A percentile compares a stretch with the other conserved stretches of the same genome.
Conservation (phyloP, 352 stramenopile genomes). For the Phytopythium mirpurense region DNA sequence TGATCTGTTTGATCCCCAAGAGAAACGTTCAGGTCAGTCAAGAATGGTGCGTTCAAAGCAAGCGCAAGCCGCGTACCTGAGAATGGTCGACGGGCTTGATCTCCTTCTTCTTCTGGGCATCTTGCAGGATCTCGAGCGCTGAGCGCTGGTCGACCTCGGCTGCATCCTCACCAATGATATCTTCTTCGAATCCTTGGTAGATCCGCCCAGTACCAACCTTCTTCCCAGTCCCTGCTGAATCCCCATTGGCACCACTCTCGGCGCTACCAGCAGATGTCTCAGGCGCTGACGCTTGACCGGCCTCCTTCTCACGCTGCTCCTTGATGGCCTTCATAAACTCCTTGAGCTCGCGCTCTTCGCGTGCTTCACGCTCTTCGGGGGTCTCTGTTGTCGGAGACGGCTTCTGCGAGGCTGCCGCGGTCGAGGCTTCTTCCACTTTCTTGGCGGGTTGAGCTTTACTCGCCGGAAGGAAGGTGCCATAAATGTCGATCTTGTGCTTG, state of each 20-base stretch:
- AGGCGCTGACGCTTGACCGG: conserved; percentile 12
- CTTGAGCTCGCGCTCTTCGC: conserved; percentile 74
- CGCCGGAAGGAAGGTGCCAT: conserved; percentile 75
- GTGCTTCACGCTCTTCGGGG: conserved; percentile 54
- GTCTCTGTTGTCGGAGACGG: conserved; percentile 31
- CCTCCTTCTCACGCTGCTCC: conserved; percentile 60
- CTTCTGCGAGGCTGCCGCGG: conserved; percentile 1
- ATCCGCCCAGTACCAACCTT: conserved; percentile 74
- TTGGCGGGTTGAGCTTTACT: conserved; percentile 14
- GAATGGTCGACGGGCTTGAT: conserved; percentile 96
- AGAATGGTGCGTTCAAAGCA: background rate
- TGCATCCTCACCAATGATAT: conserved; percentile 78
- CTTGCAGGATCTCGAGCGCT: conserved; percentile 88
- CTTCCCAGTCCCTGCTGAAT: conserved; percentile 19
- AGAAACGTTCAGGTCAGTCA: background rate
- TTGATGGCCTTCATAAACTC: conserved; percentile 86
- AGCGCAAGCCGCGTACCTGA: conserved; percentile 18
- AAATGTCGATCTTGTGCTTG: conserved; percentile 79
- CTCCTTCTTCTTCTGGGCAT: conserved; percentile 91
- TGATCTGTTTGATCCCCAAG: conserved; percentile 44
- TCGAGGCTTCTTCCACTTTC: background rate
- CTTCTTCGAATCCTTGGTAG: conserved; percentile 83
- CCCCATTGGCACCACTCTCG: conserved; percentile 6
- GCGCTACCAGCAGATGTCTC: conserved; percentile 1
- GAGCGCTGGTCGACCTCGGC: conserved; percentile 72